phyloP scores from a whole-genome alignment of 1,284 basidiomycete species.

The Lentinula novae-zelandiae region DNA sequence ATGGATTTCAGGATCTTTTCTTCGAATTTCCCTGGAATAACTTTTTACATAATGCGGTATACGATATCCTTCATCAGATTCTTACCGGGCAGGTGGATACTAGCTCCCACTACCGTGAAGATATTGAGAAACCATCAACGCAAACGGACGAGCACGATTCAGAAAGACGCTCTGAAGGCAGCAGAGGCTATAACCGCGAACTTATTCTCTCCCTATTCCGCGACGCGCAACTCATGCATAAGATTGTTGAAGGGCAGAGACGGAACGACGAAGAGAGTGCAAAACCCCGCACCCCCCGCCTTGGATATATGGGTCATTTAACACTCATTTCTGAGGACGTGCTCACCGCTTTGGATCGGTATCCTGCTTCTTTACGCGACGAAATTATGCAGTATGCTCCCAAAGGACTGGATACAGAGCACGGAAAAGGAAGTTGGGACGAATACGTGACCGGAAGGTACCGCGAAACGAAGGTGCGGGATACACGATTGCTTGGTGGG shows the following conservation, averaged over 20 bases:
- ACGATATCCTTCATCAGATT: slow-evolving; percentile 95
- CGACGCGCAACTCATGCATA: slow-evolving; percentile 74
- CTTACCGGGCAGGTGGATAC: slow-evolving; percentile 81
- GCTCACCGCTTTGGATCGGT: slow-evolving; percentile 79
- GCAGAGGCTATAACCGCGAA: slow-evolving; percentile 68
- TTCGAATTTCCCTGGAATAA: slow-evolving; percentile 98
- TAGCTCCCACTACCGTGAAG: slow-evolving; percentile 28
- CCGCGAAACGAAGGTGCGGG: slow-evolving; percentile 80
- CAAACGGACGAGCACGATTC: neutral
- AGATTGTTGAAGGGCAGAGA: slow-evolving; percentile 82
- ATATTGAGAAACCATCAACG: neutral
- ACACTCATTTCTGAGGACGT: slow-evolving; percentile 92
- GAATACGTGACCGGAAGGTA: slow-evolving; percentile 82
- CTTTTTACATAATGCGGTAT: slow-evolving; percentile 95
- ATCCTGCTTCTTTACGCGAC: slow-evolving; percentile 75
- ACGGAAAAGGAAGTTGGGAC: slow-evolving; percentile 74
- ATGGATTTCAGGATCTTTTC: slow-evolving; percentile 72
- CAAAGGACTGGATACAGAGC: neutral
- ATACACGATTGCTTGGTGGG: slow-evolving; percentile 80
- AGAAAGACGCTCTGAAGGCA: slow-evolving; percentile 20
- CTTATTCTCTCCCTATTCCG: slow-evolving; percentile 79
- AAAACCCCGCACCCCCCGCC: slow-evolving; percentile 68
- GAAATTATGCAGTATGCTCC: slow-evolving; percentile 65
- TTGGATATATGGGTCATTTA: slow-evolving; percentile 97
- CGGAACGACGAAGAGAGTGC: slow-evolving; percentile 70